Percentiles rank a stretch among this genome's conserved stretches.
These are phyloP conservation scores for Teratosphaeria epicoccoides DNA, from an alignment of 2,329 filamentous ascomycete genomes.

Conservation along the genomic window DNA sequence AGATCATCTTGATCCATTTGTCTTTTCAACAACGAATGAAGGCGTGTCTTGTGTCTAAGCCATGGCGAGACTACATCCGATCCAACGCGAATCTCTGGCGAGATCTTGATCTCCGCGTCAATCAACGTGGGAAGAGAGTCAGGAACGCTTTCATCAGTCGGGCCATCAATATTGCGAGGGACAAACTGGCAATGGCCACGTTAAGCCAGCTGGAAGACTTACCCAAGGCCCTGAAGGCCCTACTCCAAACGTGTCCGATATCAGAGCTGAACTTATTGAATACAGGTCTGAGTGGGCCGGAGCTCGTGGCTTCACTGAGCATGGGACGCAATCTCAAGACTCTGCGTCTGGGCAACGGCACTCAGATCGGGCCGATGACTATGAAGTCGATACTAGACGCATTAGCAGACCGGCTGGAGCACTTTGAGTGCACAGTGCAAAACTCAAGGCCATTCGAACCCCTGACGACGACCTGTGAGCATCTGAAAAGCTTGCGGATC, in stretches of 20 bases:
- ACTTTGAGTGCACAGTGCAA: constrained; percentile 1
- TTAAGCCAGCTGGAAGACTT: constrained; percentile 30
- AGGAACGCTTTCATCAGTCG: constrained; percentile 31
- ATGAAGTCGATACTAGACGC: not conserved
- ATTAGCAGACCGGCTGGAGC: not conserved
- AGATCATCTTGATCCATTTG: constrained; percentile 42
- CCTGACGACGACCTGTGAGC: not conserved
- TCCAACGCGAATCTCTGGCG: constrained; percentile 40
- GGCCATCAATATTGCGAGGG: constrained; percentile 31
- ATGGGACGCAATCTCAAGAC: constrained; percentile 11
- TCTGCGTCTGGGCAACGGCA: constrained; percentile 9
- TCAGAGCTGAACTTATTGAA: constrained; percentile 25
- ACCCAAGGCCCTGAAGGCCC: constrained; percentile 29
- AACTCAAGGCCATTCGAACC: not conserved
- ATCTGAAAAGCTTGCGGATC: not conserved
- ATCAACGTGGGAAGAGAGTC: constrained; percentile 29
- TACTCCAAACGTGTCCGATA: constrained; percentile 29
- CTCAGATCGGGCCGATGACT: constrained; percentile 8
- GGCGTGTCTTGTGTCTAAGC: constrained; percentile 44
- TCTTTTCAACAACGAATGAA: constrained; percentile 38
- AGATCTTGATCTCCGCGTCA: constrained; percentile 42
- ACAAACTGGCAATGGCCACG: constrained; percentile 26
- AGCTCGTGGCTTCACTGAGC: constrained; percentile 10
- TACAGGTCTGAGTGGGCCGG: constrained; percentile 16
- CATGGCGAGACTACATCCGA: constrained; percentile 43